phyloP scores from a whole-genome alignment of 768 basidiomycete genomes.

The Calocera cornea region DNA sequence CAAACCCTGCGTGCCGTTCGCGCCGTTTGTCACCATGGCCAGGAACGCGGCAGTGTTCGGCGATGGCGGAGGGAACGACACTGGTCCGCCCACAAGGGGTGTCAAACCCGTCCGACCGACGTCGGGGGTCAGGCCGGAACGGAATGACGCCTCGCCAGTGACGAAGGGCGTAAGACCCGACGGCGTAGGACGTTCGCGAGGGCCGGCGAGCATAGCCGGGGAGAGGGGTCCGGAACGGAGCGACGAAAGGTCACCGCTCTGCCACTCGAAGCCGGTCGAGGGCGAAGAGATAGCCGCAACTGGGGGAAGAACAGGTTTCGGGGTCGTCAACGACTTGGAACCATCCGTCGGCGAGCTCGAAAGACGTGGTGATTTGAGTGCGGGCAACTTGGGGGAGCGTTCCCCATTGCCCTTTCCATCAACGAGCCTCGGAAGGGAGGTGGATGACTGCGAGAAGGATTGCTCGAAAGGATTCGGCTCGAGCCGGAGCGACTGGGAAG shows the following conservation, averaged over 20 bases:
- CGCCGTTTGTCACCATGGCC: constrained; percentile 67
- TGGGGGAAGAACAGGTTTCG: constrained; percentile 70
- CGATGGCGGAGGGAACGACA: constrained; percentile 66
- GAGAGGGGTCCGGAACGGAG: constrained; percentile 87
- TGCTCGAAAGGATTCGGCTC: constrained; percentile 94
- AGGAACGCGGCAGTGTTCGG: constrained; percentile 88
- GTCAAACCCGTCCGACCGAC: constrained; percentile 60
- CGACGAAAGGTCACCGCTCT: constrained; percentile 40
- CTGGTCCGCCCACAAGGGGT: constrained; percentile 59
- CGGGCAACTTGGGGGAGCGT: constrained; percentile 33
- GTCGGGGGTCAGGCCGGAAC: constrained; percentile 71
- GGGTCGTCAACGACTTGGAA: constrained; percentile 17
- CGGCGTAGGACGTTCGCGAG: constrained; percentile 41
- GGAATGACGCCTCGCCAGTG: neutral
- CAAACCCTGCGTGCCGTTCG: constrained; percentile 15
- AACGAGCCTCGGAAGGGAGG: constrained; percentile 13
- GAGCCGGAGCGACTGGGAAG: constrained; percentile 21
- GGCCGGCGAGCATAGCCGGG: constrained; percentile 91
- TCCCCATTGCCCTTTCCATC: constrained; percentile 30
- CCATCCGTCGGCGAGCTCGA: constrained; percentile 19
- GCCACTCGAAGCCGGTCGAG: constrained; percentile 44
- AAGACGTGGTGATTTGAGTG: constrained; percentile 9
- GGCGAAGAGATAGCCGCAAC: constrained; percentile 47
- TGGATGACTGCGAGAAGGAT: constrained; percentile 53
- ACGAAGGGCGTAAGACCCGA: constrained; percentile 34